Evolutionary conservation across 1,284 basidiomycete species (phyloP).

Genomic region (Microbotryum saponariae): DNA sequence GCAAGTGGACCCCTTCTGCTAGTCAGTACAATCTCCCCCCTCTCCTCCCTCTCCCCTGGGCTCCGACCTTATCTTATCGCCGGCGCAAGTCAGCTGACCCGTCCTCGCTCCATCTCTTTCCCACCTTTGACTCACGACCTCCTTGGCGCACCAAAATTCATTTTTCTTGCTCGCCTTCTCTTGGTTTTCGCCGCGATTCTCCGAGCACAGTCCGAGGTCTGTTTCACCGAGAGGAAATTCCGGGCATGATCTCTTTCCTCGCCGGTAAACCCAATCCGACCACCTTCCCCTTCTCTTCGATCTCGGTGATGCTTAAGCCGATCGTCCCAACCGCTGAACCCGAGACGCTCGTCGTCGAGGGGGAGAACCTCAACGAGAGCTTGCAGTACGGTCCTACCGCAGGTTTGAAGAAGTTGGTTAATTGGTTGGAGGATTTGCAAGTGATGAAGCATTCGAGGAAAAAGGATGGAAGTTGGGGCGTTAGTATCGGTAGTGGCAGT

Average conservation of each 20-base stretch:
- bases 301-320: constrained; percentile 28
- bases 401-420: constrained; percentile 56
- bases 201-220: constrained; percentile 51
- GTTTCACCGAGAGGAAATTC: constrained; percentile 64
- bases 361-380: constrained; percentile 38
- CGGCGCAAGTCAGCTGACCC: too few relatives aligned
- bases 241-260: constrained; percentile 70
- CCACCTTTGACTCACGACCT: too few relatives aligned
- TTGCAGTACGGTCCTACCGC: constrained; percentile 56
- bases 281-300: constrained; percentile 72
- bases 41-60: not conserved
- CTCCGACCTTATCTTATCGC: not conserved
- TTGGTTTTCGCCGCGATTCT: not conserved
- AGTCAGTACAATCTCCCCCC: constrained; percentile 30
- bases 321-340: constrained; percentile 14
- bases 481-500: constrained; percentile 72
- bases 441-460: constrained; percentile 33
- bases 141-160: too few relatives aligned
- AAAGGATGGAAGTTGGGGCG: constrained; percentile 58
- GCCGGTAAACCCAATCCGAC: constrained; percentile 68
- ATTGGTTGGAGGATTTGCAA: constrained; percentile 40
- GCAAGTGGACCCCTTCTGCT: constrained; percentile 35
- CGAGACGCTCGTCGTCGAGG: constrained; percentile 37
- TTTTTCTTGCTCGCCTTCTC: not conserved
- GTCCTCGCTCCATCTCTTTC: too few relatives aligned